phyloP scores from a whole-genome alignment of 1,139 yeast genomes.

The Candida sanyaensis region DNA sequence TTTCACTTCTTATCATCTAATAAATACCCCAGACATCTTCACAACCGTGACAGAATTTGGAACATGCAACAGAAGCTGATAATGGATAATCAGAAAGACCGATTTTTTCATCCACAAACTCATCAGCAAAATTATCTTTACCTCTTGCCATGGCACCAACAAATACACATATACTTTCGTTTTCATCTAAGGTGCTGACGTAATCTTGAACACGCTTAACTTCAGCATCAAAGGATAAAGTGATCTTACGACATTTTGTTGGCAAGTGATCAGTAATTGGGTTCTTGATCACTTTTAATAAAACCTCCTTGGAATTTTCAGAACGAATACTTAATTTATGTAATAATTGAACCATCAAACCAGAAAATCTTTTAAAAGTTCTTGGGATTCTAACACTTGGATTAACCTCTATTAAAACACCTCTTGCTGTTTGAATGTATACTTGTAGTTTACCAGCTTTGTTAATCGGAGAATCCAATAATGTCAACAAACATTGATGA shows the following conservation, averaged over 20 bases:
- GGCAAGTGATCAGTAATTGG: slow-evolving; percentile 97
- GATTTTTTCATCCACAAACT: slow-evolving; percentile 92
- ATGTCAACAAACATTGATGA: slow-evolving; percentile 89
- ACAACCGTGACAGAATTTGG: slow-evolving; percentile 97
- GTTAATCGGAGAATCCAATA: slow-evolving; percentile 93
- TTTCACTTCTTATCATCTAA: slow-evolving; percentile 13
- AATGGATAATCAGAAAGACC: slow-evolving; percentile 95
- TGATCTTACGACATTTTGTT: slow-evolving; percentile 89
- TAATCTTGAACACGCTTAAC: slow-evolving; percentile 88
- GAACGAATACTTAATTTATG: slow-evolving; percentile 92
- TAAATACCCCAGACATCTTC: slow-evolving; percentile 95
- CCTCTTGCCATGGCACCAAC: slow-evolving; percentile 99
- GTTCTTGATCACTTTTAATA: slow-evolving; percentile 90
- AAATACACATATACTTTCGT: slow-evolving; percentile 94
- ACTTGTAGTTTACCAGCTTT: slow-evolving; percentile 97
- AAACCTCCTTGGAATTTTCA: slow-evolving; percentile 91
- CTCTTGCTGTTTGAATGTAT: slow-evolving; percentile 92
- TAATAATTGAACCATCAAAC: slow-evolving; percentile 93
- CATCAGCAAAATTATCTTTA: slow-evolving; percentile 95
- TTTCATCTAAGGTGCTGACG: slow-evolving; percentile 74
- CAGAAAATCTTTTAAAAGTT: slow-evolving; percentile 96
- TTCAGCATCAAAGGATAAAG: slow-evolving; percentile 92
- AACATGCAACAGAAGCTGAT: slow-evolving; percentile 97
- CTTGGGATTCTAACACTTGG: slow-evolving; percentile 97
- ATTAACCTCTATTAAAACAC: slow-evolving; percentile 91